A percentile compares a stretch with the other conserved stretches of the same genome.
phyloP scores from a whole-genome alignment of 257 asterid genomes.

The Osmanthus fragrans region DNA sequence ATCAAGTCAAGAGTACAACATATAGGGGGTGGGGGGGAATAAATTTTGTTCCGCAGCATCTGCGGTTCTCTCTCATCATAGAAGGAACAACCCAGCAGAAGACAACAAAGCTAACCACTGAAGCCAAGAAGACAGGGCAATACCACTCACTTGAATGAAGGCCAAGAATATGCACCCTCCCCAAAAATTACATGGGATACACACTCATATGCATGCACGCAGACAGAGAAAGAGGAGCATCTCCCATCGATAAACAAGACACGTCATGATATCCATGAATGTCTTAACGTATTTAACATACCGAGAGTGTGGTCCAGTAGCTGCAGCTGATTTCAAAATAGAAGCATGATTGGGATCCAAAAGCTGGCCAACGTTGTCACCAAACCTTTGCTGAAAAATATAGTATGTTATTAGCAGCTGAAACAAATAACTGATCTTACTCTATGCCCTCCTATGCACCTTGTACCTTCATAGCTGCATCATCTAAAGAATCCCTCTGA shows the following conservation, averaged over 20 bases:
- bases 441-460: neutral
- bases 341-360: constrained; percentile 80
- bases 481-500: constrained; percentile 87
- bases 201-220: neutral
- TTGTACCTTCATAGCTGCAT: constrained; percentile 81
- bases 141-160: neutral
- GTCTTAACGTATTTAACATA: constrained; percentile 29
- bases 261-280: constrained; percentile 4
- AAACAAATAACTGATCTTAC: neutral
- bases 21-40: neutral
- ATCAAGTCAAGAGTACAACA: neutral
- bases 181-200: neutral
- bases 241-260: constrained; percentile 7
- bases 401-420: constrained; percentile 16
- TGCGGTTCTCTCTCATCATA: neutral
- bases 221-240: neutral
- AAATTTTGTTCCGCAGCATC: neutral
- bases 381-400: constrained; percentile 80
- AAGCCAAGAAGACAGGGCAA: neutral
- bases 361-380: constrained; percentile 74
- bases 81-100: neutral
- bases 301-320: constrained; percentile 89
- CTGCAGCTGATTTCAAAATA: constrained; percentile 78
- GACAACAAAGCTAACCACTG: neutral
- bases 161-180: too few relatives aligned